Percentiles rank a stretch among this genome's conserved stretches.
Conservation (phyloP, 805 yeast species). For the Candida hungchunana region DNA sequence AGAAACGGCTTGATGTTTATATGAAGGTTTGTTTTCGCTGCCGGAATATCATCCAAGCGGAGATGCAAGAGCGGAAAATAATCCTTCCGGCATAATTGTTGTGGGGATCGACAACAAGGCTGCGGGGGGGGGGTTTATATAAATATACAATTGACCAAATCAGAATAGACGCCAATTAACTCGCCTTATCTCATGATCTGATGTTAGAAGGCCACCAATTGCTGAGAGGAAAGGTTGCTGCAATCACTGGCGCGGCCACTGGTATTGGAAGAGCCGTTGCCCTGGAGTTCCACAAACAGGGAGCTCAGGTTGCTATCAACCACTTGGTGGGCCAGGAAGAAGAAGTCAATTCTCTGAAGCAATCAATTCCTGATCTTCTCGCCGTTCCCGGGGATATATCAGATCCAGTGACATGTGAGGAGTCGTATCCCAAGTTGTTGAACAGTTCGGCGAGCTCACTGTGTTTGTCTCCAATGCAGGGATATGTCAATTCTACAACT, state of each 20-base stretch:
- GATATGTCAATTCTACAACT: conserved; percentile 38
- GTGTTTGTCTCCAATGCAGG: conserved; percentile 45
- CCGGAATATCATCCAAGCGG: no score
- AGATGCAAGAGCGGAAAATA: no score
- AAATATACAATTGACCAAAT: no score
- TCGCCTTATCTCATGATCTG: no score
- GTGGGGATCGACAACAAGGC: no score
- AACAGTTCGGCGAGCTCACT: conserved; percentile 36
- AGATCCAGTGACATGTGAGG: conserved; percentile 33
- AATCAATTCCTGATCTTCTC: conserved; percentile 22
- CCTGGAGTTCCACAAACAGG: conserved; percentile 36
- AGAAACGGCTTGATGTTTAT: no score
- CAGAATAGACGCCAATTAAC: no score
- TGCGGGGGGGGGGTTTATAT: no score
- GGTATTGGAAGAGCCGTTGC: conserved; percentile 46
- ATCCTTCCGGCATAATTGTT: no score
- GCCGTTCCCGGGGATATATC: conserved; percentile 44
- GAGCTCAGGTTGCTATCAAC: conserved; percentile 39
- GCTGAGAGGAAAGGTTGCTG: conserved; percentile 34
- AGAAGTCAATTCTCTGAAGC: conserved; percentile 16
- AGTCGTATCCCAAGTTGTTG: conserved; percentile 31
- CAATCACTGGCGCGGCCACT: conserved; percentile 42
- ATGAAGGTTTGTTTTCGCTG: no score
- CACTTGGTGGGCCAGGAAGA: conserved; percentile 25
- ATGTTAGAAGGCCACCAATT: no score